Conservation (phyloP, 78 protist species). For the Dictyostelium capitatum region DNA sequence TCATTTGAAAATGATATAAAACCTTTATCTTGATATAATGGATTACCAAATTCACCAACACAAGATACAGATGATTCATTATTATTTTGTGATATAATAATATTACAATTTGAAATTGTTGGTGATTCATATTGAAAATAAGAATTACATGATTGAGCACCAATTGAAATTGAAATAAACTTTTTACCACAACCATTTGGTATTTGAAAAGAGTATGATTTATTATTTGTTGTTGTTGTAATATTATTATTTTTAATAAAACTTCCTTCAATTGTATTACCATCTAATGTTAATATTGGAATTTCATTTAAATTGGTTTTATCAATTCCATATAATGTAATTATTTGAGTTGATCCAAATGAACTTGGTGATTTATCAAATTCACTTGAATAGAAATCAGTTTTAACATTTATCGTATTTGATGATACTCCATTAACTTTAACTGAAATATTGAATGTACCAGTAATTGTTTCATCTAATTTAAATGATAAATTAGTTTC, state of each 20-base stretch:
- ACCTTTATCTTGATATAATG: too few species aligned
- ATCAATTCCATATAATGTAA: neutral
- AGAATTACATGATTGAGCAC: neutral
- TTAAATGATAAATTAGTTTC: neutral
- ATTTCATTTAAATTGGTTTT: too few species aligned
- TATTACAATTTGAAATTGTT: neutral
- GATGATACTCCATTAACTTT: neutral
- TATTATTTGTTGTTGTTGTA: too few species aligned
- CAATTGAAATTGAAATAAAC: neutral
- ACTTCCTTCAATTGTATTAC: too few species aligned
- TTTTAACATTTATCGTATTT: too few species aligned
- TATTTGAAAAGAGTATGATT: too few species aligned
- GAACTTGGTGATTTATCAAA: neutral
- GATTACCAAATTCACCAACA: neutral
- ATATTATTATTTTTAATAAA: too few species aligned
- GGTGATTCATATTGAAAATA: neutral
- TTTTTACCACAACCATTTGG: neutral
- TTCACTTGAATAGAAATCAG: neutral
- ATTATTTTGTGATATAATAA: too few species aligned
- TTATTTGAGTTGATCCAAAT: neutral
- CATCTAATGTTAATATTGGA: too few species aligned
- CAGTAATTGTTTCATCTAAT: neutral
- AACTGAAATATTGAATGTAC: neutral
- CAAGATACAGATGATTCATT: neutral
- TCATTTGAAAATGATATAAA: neutral